These are phyloP conservation scores for Penicillium sp. DNA, from an alignment of 2,329 filamentous ascomycete species.

Conservation along the genomic window DNA sequence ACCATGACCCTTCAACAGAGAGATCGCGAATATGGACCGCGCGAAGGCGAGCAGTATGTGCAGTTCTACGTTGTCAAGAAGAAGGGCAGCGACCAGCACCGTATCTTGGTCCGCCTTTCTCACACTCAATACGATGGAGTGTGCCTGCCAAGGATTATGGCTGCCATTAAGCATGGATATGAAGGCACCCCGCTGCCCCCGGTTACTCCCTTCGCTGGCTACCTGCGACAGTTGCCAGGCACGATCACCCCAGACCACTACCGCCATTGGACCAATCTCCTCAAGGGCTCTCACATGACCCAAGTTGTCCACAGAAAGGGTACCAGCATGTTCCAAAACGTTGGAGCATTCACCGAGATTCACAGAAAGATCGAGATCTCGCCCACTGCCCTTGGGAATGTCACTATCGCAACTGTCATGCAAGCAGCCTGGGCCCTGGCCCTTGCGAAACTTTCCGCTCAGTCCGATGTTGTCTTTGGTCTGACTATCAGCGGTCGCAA, in stretches of 20 bases:
- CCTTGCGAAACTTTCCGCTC: constrained; percentile 54
- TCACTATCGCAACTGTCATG: constrained; percentile 64
- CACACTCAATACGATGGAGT: constrained; percentile 71
- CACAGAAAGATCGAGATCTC: constrained; percentile 36
- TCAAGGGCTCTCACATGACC: constrained; percentile 55
- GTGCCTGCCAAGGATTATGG: constrained; percentile 61
- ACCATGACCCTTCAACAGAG: constrained; percentile 53
- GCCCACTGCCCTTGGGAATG: constrained; percentile 52
- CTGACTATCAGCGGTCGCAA: constrained; percentile 66
- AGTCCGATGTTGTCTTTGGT: constrained; percentile 62
- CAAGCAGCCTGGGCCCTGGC: constrained; percentile 66
- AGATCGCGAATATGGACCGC: constrained; percentile 57
- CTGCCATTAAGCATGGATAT: constrained; percentile 58
- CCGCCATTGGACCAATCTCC: constrained; percentile 61
- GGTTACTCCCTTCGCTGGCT: constrained; percentile 47
- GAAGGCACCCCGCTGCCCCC: constrained; percentile 40
- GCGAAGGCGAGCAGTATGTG: constrained; percentile 59
- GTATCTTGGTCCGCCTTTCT: constrained; percentile 60
- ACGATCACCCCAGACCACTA: constrained; percentile 49
- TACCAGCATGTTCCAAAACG: constrained; percentile 36
- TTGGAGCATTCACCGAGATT: constrained; percentile 38
- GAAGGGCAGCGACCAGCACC: constrained; percentile 41
- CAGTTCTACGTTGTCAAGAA: constrained; percentile 57
- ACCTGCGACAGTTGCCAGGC: constrained; percentile 43
- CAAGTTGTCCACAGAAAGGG: constrained; percentile 35